These are phyloP conservation scores for Neopestalotiopsis sp. DNA, from an alignment of 2,329 filamentous ascomycete genomes.

Conservation along the genomic window DNA sequence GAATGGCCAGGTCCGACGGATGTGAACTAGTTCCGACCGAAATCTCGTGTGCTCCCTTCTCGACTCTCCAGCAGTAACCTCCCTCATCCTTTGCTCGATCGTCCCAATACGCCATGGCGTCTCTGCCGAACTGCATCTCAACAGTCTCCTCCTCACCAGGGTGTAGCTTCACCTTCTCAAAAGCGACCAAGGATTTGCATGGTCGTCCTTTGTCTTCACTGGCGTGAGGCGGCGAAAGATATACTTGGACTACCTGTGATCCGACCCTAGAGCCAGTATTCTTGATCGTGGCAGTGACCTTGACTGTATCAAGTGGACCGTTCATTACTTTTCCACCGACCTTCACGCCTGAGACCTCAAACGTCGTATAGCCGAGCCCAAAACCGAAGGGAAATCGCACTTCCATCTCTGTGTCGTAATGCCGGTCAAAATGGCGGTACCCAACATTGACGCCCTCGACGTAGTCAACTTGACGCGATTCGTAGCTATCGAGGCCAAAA, in stretches of 20 bases:
- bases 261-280: neutral
- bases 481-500: conserved; percentile 57
- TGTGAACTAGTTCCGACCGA: conserved; percentile 1
- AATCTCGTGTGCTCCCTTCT: neutral
- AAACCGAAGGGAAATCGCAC: conserved; percentile 86
- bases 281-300: neutral
- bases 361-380: conserved; percentile 79
- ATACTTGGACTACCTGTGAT: neutral
- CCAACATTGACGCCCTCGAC: conserved; percentile 83
- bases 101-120: conserved; percentile 4
- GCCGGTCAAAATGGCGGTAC: conserved; percentile 81
- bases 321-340: neutral
- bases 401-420: conserved; percentile 61
- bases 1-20: neutral
- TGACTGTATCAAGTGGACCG: neutral
- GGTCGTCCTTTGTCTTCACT: neutral
- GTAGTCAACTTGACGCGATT: conserved; percentile 75
- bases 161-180: conserved; percentile 4
- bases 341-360: conserved; percentile 40
- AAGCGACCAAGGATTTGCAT: conserved; percentile 3
- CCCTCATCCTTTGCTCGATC: neutral
- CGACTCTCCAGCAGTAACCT: conserved; percentile 9
- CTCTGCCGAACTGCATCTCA: neutral
- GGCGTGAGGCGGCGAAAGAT: neutral
- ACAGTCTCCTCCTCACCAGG: neutral